A percentile compares a stretch with the other conserved stretches of the same genome.
Conservation (phyloP, 2,329 filamentous ascomycete genomes). For the Fusarium sororula region DNA sequence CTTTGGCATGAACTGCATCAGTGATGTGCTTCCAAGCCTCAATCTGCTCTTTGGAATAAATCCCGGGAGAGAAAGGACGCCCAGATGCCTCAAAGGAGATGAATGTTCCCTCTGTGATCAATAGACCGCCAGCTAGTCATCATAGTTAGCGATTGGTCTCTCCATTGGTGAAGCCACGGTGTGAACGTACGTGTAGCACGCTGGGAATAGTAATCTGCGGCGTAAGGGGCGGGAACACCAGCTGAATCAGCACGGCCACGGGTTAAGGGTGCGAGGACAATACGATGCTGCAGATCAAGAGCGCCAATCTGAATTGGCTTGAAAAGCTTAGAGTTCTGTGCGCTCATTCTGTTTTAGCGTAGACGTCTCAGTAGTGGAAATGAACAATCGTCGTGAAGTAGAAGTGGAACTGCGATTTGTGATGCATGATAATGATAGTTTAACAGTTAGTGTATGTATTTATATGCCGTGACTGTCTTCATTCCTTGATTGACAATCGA, state of each 20-base stretch:
- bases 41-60: slow-evolving; percentile 66
- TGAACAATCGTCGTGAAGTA: background rate
- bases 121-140: slow-evolving; percentile 49
- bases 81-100: slow-evolving; percentile 45
- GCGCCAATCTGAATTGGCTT: slow-evolving; percentile 52
- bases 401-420: background rate
- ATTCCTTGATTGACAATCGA: background rate
- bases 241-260: slow-evolving; percentile 56
- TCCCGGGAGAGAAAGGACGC: slow-evolving; percentile 44
- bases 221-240: slow-evolving; percentile 33
- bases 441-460: background rate
- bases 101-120: slow-evolving; percentile 58
- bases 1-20: slow-evolving; percentile 70
- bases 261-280: slow-evolving; percentile 68
- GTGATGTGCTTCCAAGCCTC: slow-evolving; percentile 68
- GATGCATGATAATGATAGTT: background rate
- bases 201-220: slow-evolving; percentile 59
- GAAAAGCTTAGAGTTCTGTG: slow-evolving; percentile 47
- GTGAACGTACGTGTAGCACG: slow-evolving; percentile 46
- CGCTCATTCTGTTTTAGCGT: background rate
- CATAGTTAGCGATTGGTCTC: rapidly evolving
- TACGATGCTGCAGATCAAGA: slow-evolving; percentile 50
- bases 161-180: rapidly evolving
- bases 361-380: background rate
- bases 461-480: background rate